A percentile compares a stretch with the other conserved stretches of the same genome.
Conservation (phyloP, 1,284 basidiomycete species). For the Chalciporus sp. region DNA sequence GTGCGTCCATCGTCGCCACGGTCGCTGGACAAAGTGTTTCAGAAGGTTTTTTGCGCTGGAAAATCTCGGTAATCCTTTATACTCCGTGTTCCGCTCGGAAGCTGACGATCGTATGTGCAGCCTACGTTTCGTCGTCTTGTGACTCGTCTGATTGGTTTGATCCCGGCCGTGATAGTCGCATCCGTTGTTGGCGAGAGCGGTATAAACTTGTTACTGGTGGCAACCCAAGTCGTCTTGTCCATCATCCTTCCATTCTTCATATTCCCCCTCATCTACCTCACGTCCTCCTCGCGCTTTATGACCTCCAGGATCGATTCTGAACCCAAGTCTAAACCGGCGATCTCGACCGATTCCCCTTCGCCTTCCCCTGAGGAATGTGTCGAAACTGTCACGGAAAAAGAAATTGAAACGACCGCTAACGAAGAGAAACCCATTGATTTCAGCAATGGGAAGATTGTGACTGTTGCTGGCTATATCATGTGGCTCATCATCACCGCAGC, state of each 20-base stretch:
- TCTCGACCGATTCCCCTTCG: neutral
- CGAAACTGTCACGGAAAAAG: neutral
- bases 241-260: conserved; percentile 89
- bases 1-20: conserved; percentile 91
- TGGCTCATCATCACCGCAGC: conserved; percentile 68
- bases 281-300: conserved; percentile 74
- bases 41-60: conserved; percentile 94
- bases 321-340: neutral
- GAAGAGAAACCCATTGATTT: conserved; percentile 52
- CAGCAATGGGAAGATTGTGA: conserved; percentile 60
- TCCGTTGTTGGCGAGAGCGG: conserved; percentile 74
- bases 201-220: conserved; percentile 82
- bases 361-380: neutral
- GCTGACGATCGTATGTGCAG: conserved; percentile 39
- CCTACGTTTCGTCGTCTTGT: conserved; percentile 80
- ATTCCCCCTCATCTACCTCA: conserved; percentile 79
- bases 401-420: neutral
- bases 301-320: conserved; percentile 39
- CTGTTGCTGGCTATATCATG: conserved; percentile 57
- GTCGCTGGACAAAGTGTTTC: conserved; percentile 91
- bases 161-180: conserved; percentile 87
- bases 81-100: neutral
- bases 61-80: conserved; percentile 67
- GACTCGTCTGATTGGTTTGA: conserved; percentile 83
- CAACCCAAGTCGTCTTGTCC: conserved; percentile 86